These are phyloP conservation scores for Fomitopsis schrenkii DNA, from an alignment of 1,284 basidiomycete species.

Conservation along the genomic window DNA sequence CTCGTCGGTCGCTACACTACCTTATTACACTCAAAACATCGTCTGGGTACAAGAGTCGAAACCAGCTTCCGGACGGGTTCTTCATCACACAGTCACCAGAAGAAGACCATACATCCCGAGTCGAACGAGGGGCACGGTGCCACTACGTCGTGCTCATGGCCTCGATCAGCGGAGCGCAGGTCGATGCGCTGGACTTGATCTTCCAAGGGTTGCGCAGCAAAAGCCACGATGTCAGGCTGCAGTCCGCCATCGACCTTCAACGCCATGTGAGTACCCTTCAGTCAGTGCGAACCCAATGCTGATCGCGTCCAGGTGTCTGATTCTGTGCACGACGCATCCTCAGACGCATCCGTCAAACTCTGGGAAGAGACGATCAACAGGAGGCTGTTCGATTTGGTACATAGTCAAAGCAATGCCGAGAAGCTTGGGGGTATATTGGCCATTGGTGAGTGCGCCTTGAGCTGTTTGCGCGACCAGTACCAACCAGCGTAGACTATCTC, in stretches of 20 bases:
- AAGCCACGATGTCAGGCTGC: constrained; percentile 55
- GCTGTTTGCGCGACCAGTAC: constrained; percentile 3
- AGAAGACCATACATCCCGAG: too few species aligned
- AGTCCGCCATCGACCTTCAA: constrained; percentile 63
- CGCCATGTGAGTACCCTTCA: constrained; percentile 49
- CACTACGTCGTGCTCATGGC: constrained; percentile 39
- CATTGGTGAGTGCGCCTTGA: constrained; percentile 53
- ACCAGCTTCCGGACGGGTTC: too few species aligned
- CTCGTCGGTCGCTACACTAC: too few species aligned
- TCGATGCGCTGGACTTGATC: constrained; percentile 59
- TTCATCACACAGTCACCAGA: too few species aligned
- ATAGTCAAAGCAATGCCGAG: constrained; percentile 71
- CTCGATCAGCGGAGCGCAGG: constrained; percentile 48
- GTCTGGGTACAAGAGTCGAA: too few species aligned
- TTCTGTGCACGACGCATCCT: constrained; percentile 71
- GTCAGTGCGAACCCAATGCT: not conserved
- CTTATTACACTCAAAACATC: too few species aligned
- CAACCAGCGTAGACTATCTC: constrained; percentile 52
- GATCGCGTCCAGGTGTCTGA: constrained; percentile 53
- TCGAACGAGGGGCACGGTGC: too few species aligned
- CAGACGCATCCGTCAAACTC: constrained; percentile 70
- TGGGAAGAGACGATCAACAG: constrained; percentile 83
- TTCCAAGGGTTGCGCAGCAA: constrained; percentile 64
- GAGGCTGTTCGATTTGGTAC: constrained; percentile 77
- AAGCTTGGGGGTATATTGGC: constrained; percentile 81